Evolutionary conservation across 1,139 yeast genomes (phyloP).

Genomic region (Saccharomyces hybrid): DNA sequence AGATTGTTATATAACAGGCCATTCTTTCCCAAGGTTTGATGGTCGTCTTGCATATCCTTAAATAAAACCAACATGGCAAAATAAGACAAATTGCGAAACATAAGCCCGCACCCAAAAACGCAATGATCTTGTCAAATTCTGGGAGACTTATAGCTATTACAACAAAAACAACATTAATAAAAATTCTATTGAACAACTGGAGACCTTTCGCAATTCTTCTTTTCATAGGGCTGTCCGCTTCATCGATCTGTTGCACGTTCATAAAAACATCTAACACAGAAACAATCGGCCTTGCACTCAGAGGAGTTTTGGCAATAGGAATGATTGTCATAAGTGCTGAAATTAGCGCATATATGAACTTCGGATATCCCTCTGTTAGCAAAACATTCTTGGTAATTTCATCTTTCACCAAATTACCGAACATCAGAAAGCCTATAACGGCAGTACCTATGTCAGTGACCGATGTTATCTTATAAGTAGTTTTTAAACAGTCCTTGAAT

Average conservation of each 20-base stretch:
- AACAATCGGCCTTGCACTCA: conserved; percentile 80
- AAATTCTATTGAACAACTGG: conserved; percentile 30
- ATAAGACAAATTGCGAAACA: conserved; percentile 77
- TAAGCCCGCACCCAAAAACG: conserved; percentile 74
- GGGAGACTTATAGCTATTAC: conserved; percentile 55
- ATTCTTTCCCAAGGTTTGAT: conserved; percentile 36
- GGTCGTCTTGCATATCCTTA: conserved; percentile 45
- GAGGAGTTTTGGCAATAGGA: conserved; percentile 83
- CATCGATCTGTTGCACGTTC: conserved; percentile 32
- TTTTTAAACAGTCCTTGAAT: conserved; percentile 43
- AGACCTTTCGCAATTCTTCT: conserved; percentile 12
- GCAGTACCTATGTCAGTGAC: conserved; percentile 72
- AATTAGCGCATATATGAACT: conserved; percentile 52
- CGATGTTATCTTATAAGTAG: conserved; percentile 60
- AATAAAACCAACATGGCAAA: conserved; percentile 66
- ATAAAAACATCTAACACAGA: conserved; percentile 52
- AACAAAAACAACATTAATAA: conserved; percentile 41
- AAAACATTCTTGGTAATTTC: conserved; percentile 78
- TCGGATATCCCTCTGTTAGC: conserved; percentile 65
- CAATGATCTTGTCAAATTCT: conserved; percentile 75
- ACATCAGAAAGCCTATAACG: conserved; percentile 78
- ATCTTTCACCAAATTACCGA: conserved; percentile 66
- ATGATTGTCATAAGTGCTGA: conserved; percentile 70
- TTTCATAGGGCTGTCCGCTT: conserved; percentile 10
- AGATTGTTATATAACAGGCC: conserved; percentile 42